Percentiles rank a stretch among this genome's conserved stretches.
Conservation (phyloP, 495 filamentous ascomycete species). For the Tuber melanosporum region DNA sequence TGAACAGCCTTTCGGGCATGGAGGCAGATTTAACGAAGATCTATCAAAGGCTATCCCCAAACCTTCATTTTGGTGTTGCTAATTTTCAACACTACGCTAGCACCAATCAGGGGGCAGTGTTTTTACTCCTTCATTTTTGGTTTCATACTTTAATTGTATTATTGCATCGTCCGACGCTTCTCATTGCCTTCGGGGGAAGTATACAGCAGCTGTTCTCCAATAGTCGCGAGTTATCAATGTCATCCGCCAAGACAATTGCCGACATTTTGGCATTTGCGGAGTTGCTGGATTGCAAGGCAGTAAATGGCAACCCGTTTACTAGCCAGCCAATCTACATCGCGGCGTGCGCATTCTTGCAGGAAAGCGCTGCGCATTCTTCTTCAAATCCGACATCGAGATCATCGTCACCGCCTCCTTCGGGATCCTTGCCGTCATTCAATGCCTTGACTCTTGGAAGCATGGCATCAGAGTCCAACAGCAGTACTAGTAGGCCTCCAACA, state of each 20-base stretch:
- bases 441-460: constrained; percentile 8
- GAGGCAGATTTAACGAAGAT: constrained; percentile 72
- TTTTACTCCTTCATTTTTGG: constrained; percentile 85
- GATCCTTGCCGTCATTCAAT: constrained; percentile 8
- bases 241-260: constrained; percentile 79
- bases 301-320: constrained; percentile 79
- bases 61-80: constrained; percentile 68
- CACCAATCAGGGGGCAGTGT: constrained; percentile 70
- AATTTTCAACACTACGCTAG: constrained; percentile 74
- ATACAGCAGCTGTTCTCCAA: constrained; percentile 65
- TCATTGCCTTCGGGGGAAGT: constrained; percentile 67
- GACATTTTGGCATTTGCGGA: constrained; percentile 77
- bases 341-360: constrained; percentile 77
- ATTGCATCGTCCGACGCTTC: constrained; percentile 70
- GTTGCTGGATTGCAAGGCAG: constrained; percentile 68
- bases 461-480: constrained; percentile 11
- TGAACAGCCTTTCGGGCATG: constrained; percentile 62
- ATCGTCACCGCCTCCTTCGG: constrained; percentile 43
- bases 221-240: constrained; percentile 75
- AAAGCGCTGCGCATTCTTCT: constrained; percentile 56
- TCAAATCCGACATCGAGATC: constrained; percentile 54
- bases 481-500: constrained; percentile 9
- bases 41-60: constrained; percentile 64
- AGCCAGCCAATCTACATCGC: constrained; percentile 87
- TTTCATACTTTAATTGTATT: constrained; percentile 81